Base-by-base conservation (phyloP, 2,329 filamentous ascomycete genomes). In the Fusarium torreyae region DNA sequence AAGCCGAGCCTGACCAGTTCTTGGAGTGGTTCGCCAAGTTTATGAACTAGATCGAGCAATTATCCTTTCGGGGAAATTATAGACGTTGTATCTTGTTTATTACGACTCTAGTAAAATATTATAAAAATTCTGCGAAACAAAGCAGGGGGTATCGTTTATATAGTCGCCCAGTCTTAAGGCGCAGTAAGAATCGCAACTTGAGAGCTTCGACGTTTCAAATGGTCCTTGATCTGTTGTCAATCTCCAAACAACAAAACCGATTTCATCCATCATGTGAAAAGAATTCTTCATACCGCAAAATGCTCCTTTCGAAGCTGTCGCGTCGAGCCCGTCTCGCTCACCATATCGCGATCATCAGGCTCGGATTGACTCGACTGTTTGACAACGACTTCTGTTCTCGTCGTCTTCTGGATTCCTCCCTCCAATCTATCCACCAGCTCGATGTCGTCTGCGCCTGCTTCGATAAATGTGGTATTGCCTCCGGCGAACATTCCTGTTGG, bases 321-420 rank as follows among this genome's bases (percentile, higher is more conserved):
- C 13, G 66, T 74, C 3, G 73, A 75, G 10, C 63, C 71, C 3
- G 66, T 61, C 34, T 75, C 73, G 48, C 73, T 75, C 6, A 31
- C 50, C 44, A 66, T 10, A 31, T 74, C 71, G 6, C 53, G 61
- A 11, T 75, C 69, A 15, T 75, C 73, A 14, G 67, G 64, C 10
- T 70, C 70, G 2, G 68, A 69, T 3, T 57, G 50, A 11, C 61
- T 57, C 6, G 59, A 56, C 11, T 64, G 62, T n/a, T 74, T 75
- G 13, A 75, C 61, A 1, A 69, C 45, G 3, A 75, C 68, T 7
- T 75, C 73, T 0, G 66, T 75, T 6, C 70, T 69, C 8, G 70
- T 74, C 7, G 73, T 75, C 64, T 75, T 75, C 28, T 75, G 73
- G 6, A 75, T 75, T 0, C 70, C 73, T 1, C 57, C 49, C 2